Conservation (phyloP, 2,329 filamentous ascomycete species). For the Colletotrichum navitas region DNA sequence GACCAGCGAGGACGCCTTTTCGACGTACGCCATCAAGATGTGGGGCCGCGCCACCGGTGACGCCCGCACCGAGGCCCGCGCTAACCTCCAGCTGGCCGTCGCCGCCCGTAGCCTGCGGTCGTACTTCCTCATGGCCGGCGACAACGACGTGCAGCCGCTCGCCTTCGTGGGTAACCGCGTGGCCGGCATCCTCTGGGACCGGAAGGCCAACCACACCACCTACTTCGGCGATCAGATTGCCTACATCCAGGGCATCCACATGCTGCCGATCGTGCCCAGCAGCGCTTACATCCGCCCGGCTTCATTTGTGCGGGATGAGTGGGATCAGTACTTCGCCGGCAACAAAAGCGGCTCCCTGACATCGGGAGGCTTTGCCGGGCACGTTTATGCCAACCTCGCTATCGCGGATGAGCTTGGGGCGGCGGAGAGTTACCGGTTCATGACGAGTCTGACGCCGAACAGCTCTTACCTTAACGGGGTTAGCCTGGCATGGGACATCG, state of each 20-base stretch:
- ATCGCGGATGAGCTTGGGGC: conserved; percentile 64
- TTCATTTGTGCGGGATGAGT: conserved; percentile 79
- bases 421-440: conserved; percentile 33
- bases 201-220: conserved; percentile 86
- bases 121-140: conserved; percentile 79
- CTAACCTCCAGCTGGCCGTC: conserved; percentile 81
- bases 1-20: conserved; percentile 85
- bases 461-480: conserved; percentile 9
- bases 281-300: conserved; percentile 71
- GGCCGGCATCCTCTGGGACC: conserved; percentile 77
- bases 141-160: conserved; percentile 73
- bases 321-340: conserved; percentile 58
- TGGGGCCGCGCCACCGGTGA: conserved; percentile 81
- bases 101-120: conserved; percentile 74
- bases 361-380: conserved; percentile 79
- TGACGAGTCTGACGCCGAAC: conserved; percentile 14
- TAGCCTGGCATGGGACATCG: conserved; percentile 31
- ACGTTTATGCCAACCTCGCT: conserved; percentile 80
- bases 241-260: conserved; percentile 77
- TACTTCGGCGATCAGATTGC: conserved; percentile 72
- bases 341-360: conserved; percentile 69
- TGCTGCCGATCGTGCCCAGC: conserved; percentile 75
- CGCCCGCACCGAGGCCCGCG: conserved; percentile 76
- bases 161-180: conserved; percentile 70
- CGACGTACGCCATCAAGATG: conserved; percentile 84